Evolutionary conservation across 768 basidiomycete genomes (phyloP), one percentile per base, ranked within the genome.

Genomic region (Suillus hirtellus): DNA sequence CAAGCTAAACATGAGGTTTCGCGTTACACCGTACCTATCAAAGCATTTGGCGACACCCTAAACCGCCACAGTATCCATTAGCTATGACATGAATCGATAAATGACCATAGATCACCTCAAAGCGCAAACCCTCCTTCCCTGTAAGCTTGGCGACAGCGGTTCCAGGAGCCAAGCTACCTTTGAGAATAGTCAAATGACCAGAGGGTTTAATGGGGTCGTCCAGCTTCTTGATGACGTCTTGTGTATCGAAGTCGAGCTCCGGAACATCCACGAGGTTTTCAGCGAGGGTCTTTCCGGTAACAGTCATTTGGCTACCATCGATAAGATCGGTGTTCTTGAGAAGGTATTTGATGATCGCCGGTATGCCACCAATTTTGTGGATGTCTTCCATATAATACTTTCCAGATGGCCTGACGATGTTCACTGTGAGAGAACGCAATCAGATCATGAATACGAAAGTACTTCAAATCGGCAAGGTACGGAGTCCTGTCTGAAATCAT

Each of bases 131-230:
- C 76, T 97, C 95, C 76, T 96, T 95, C 15, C 95, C 95, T 7
- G 95, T 96, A 65, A 97, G 79, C 77, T 98, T 98, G 17, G 94
- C 93, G 21, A 98, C 95, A 35, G 93, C 89, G 1, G 89, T 88
- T 56, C 84, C 91, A 0, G 95, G 95, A 3, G 92, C 89, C 49
- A 98, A 79, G 75, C 92, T 95, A n/a, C 95, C 95, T 59, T 88
- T 84, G 65, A 98, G 76, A 69, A 98, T 94, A 14, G 88, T 88
- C 68, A 97, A 76, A 76, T 96, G 95, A 1, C 95, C 95, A 3
- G 89, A 94, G 27, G 79, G 71, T 73, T 97, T 96, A 77, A 97
- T 90, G 11, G 95, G 93, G 70, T 93, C 83, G 34, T 83, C 82
- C 50, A 95, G 75, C 47, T 79, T 84, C 65, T 82, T 80, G 60